Evolutionary conservation across 345 rosid species (phyloP).

Genomic region (Luvunga scandens): DNA sequence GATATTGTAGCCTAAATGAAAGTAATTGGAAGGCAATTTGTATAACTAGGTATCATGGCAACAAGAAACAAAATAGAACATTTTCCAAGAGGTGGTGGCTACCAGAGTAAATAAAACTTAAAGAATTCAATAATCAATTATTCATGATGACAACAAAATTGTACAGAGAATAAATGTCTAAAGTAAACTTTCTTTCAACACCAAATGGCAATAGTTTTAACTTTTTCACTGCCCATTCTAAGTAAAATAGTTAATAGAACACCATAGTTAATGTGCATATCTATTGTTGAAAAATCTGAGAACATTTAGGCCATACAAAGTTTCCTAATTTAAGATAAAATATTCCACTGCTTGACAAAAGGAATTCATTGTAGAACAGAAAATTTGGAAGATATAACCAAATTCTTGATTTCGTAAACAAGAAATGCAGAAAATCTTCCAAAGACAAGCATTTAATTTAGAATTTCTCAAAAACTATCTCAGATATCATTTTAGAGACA

Average conservation of each 20-base stretch:
- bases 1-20: slow-evolving; percentile 4
- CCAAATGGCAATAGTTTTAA: background rate
- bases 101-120: background rate
- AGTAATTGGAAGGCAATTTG: background rate
- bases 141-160: background rate
- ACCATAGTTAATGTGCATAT: background rate
- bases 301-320: background rate
- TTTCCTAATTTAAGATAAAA: background rate
- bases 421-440: background rate
- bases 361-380: background rate
- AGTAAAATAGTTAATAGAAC: background rate
- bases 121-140: background rate
- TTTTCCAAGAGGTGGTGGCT: background rate
- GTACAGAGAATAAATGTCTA: background rate
- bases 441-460: too few species aligned
- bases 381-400: background rate
- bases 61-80: background rate
- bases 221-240: background rate
- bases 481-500: background rate
- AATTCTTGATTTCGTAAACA: background rate
- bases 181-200: background rate
- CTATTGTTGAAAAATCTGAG: background rate
- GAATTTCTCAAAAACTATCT: background rate
- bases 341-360: background rate
- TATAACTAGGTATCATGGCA: background rate